Conservation (phyloP, 306 rosid species). For the Lotus japonicus region DNA sequence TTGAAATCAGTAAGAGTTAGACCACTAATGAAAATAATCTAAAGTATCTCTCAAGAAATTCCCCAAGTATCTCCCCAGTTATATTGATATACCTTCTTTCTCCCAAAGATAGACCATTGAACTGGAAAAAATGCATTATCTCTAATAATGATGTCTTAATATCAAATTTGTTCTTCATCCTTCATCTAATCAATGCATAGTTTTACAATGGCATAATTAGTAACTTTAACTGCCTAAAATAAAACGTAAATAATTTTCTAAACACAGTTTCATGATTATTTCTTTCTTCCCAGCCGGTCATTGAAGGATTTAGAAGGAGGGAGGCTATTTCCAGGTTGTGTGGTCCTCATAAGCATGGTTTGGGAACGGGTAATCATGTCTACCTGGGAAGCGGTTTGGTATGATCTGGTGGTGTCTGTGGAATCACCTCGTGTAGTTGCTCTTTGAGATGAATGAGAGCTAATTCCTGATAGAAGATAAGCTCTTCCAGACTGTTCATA, state of each 20-base stretch:
- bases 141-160: not conserved
- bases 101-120: too few species aligned
- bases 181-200: constrained; percentile 26
- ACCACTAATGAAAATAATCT: constrained; percentile 25
- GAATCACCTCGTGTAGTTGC: constrained; percentile 95
- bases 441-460: constrained; percentile 92
- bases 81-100: constrained; percentile 38
- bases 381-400: constrained; percentile 78
- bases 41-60: constrained; percentile 44
- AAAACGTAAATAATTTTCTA: not conserved
- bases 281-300: constrained; percentile 28
- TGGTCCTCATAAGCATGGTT: constrained; percentile 44
- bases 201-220: constrained; percentile 11
- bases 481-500: constrained; percentile 92
- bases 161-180: not conserved
- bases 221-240: constrained; percentile 20
- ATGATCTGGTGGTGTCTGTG: constrained; percentile 63
- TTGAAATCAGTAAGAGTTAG: not conserved
- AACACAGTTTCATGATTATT: not conserved
- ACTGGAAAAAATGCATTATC: not conserved
- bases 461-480: constrained; percentile 77
- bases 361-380: constrained; percentile 88
- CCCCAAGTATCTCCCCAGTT: constrained; percentile 38
- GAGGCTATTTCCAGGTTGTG: constrained; percentile 32
- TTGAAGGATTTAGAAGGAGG: constrained; percentile 41